Evolutionary conservation across 1,284 basidiomycete species (phyloP).

Genomic region (Agroathelia rolfsii): DNA sequence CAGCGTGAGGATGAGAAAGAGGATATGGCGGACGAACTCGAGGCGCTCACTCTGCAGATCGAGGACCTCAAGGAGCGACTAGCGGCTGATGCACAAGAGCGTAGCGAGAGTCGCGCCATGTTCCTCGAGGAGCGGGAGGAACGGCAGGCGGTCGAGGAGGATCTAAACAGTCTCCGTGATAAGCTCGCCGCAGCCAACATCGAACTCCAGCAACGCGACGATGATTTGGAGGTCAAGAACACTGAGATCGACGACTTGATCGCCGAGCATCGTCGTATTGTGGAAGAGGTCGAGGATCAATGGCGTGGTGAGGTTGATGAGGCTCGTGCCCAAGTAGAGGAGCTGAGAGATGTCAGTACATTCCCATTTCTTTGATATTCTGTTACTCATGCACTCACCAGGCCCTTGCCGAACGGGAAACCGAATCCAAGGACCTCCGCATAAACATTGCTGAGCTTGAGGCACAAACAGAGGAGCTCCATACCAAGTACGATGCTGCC

Average conservation of each 20-base stretch:
- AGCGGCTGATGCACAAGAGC: slow-evolving; percentile 52
- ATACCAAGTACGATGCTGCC: slow-evolving; percentile 63
- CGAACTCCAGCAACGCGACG: slow-evolving; percentile 74
- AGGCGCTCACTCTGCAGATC: slow-evolving; percentile 52
- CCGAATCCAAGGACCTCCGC: slow-evolving; percentile 64
- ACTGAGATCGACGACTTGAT: slow-evolving; percentile 64
- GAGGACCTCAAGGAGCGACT: slow-evolving; percentile 56
- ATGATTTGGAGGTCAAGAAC: slow-evolving; percentile 67
- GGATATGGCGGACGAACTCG: slow-evolving; percentile 54
- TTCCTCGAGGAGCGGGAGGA: slow-evolving; percentile 61
- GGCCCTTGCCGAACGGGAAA: slow-evolving; percentile 67
- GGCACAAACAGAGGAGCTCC: slow-evolving; percentile 56
- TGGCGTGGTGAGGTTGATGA: slow-evolving; percentile 76
- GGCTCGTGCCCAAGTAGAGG: slow-evolving; percentile 56
- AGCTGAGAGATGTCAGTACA: slow-evolving; percentile 59
- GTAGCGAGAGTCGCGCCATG: slow-evolving; percentile 61
- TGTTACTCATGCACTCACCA: slow-evolving; percentile 17
- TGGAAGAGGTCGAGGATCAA: slow-evolving; percentile 61
- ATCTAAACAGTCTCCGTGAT: slow-evolving; percentile 63
- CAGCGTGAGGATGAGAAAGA: slow-evolving; percentile 63
- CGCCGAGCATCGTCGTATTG: slow-evolving; percentile 54
- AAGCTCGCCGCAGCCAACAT: slow-evolving; percentile 69
- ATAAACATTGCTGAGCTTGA: slow-evolving; percentile 66
- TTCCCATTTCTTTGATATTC: slow-evolving; percentile 1
- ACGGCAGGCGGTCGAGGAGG: slow-evolving; percentile 63